Conservation (phyloP, 2,329 filamentous ascomycete species). For the Aureobasidium subglaciale region DNA sequence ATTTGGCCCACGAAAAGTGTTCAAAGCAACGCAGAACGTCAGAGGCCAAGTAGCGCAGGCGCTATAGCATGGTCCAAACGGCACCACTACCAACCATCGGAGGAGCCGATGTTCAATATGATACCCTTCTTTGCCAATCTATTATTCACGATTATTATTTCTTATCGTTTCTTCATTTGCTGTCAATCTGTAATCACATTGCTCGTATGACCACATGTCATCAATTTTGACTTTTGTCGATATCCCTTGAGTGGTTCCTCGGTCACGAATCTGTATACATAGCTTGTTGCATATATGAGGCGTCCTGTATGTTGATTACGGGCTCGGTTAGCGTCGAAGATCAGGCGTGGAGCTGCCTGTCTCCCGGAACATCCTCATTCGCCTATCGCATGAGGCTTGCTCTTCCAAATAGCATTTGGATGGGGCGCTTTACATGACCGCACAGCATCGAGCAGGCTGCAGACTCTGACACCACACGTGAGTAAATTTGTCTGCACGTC, state of each 20-base stretch:
- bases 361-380: conserved; percentile 1
- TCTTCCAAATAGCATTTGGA: conserved; percentile 12
- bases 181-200: background rate
- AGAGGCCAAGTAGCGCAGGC: conserved; percentile 24
- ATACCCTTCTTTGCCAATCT: conserved; percentile 15
- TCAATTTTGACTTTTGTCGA: background rate
- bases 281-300: background rate
- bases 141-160: background rate
- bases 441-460: conserved; percentile 11
- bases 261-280: background rate
- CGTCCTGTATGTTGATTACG: conserved; percentile 9
- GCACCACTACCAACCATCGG: background rate
- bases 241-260: conserved; percentile 1
- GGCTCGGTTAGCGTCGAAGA: conserved; percentile 11
- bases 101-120: conserved; percentile 8
- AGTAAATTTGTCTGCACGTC: conserved; percentile 4
- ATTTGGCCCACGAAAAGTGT: conserved; percentile 83
- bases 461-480: conserved; percentile 13
- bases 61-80: conserved; percentile 4
- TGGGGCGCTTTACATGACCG: background rate
- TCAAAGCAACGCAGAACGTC: conserved; percentile 57
- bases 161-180: background rate
- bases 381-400: conserved; percentile 9
- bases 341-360: conserved; percentile 7
- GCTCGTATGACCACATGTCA: background rate